phyloP scores from a whole-genome alignment of 352 stramenopile genomes.

The Phytophthora pinifolia region DNA sequence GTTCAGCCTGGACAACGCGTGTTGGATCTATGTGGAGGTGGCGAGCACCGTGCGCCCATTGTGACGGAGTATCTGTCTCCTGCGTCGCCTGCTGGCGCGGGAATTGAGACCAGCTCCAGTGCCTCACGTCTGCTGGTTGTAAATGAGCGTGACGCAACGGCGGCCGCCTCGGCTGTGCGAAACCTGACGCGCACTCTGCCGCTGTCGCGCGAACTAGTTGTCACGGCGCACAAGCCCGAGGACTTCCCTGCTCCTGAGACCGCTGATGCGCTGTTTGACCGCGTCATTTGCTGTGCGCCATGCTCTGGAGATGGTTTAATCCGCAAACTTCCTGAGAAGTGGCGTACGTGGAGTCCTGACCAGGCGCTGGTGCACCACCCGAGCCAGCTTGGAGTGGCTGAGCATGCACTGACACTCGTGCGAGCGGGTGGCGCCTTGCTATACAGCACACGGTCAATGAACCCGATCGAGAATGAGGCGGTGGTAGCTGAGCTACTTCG shows the following conservation, averaged over 20 bases:
- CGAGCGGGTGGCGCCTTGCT: conserved; percentile 53
- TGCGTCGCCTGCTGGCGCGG: conserved; percentile 13
- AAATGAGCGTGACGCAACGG: conserved; percentile 68
- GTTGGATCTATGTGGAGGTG: conserved; percentile 68
- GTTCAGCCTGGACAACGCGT: conserved; percentile 80
- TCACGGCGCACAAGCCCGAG: conserved; percentile 73
- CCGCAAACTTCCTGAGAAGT: conserved; percentile 78
- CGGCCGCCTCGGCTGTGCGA: conserved; percentile 49
- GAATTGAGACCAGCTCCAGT: conserved; percentile 17
- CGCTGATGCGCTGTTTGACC: conserved; percentile 57
- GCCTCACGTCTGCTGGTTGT: conserved; percentile 50
- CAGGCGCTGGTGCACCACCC: conserved; percentile 54
- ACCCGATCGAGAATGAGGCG: conserved; percentile 85
- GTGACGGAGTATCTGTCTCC: conserved; percentile 44
- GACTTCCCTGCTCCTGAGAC: conserved; percentile 56
- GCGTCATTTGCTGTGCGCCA: conserved; percentile 70
- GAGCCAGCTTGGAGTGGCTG: conserved; percentile 82
- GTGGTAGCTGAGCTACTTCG: conserved; percentile 78
- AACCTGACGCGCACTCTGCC: conserved; percentile 60
- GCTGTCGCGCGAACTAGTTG: conserved; percentile 46
- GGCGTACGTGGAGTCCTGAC: conserved; percentile 70
- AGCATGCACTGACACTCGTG: conserved; percentile 51
- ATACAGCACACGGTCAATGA: conserved; percentile 81
- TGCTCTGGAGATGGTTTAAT: conserved; percentile 83
- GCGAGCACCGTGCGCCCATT: conserved; percentile 65